A percentile compares a stretch with the other conserved stretches of the same genome.
These are phyloP conservation scores for Thermomucor indicae-seudaticae DNA, from an alignment of 371 early-diverging fungal genomes.

Conservation along the genomic window DNA sequence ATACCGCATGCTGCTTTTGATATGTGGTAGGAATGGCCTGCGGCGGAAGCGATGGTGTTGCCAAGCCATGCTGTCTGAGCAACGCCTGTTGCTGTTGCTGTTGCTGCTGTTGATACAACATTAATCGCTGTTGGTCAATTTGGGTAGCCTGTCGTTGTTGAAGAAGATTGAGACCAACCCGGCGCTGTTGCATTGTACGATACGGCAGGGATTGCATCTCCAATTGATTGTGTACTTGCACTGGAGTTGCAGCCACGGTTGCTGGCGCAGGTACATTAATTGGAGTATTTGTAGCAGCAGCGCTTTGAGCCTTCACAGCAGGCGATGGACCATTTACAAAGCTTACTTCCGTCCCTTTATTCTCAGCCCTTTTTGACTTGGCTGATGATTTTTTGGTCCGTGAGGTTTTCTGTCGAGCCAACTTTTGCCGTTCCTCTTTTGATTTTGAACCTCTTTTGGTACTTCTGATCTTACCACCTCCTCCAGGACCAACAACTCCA, in stretches of 20 bases:
- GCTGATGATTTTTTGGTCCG: constrained; percentile 6
- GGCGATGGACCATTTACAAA: constrained; percentile 7
- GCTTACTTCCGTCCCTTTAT: constrained; percentile 1
- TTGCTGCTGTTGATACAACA: too few species aligned
- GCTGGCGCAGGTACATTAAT: too few species aligned
- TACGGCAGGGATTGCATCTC: too few species aligned
- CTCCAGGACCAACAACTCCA: neutral
- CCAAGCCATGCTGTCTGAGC: constrained; percentile 1
- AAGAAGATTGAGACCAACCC: too few species aligned
- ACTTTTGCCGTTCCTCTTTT: constrained; percentile 8
- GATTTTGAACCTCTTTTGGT: constrained; percentile 4
- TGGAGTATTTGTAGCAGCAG: neutral
- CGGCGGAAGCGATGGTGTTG: too few species aligned
- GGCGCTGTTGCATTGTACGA: too few species aligned
- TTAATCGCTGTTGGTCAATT: too few species aligned
- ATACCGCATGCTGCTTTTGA: too few species aligned
- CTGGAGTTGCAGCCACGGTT: too few species aligned
- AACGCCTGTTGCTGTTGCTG: constrained; percentile 1
- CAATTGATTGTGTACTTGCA: constrained; percentile 1
- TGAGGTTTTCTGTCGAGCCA: constrained; percentile 5
- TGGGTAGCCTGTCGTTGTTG: too few species aligned
- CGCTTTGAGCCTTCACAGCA: constrained; percentile 8
- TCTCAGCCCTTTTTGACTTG: constrained; percentile 3
- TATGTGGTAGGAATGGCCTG: too few species aligned
- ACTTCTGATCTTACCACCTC: constrained; percentile 5